Conservation (phyloP, 192 early-diverging fungal genomes). For the Coemansia brasiliensis region DNA sequence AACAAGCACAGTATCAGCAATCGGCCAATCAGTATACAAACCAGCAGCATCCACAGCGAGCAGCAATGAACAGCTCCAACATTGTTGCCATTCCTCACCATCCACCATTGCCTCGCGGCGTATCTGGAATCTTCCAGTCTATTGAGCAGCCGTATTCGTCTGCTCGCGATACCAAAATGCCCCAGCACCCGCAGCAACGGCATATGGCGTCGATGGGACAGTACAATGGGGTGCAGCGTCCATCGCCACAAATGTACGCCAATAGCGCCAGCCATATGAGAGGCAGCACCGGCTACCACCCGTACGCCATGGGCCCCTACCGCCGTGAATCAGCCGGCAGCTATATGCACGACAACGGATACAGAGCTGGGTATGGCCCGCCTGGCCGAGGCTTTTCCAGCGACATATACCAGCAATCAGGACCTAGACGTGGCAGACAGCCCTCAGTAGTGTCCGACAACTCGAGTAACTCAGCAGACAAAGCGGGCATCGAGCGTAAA, state of each 20-base stretch:
- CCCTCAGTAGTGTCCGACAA: slow-evolving; percentile 28
- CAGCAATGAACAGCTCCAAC: slow-evolving; percentile 22
- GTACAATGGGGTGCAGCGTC: slow-evolving; percentile 1
- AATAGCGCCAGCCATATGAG: neutral
- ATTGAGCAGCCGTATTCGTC: slow-evolving; percentile 24
- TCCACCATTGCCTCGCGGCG: slow-evolving; percentile 44
- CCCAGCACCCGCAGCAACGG: slow-evolving; percentile 13
- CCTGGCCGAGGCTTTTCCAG: neutral
- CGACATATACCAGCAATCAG: neutral
- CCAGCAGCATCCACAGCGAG: neutral
- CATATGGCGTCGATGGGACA: neutral
- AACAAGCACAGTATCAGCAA: no score
- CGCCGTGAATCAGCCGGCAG: slow-evolving; percentile 17
- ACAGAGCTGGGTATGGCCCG: neutral
- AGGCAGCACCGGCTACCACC: neutral
- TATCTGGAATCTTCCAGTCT: slow-evolving; percentile 40
- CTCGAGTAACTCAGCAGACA: slow-evolving; percentile 15
- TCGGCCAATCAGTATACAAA: neutral
- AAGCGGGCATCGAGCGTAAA: slow-evolving; percentile 35
- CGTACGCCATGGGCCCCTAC: neutral
- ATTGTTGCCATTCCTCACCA: slow-evolving; percentile 49
- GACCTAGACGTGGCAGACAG: slow-evolving; percentile 7
- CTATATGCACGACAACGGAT: slow-evolving; percentile 1
- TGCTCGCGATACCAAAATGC: slow-evolving; percentile 21
- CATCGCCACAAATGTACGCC: neutral